These are phyloP conservation scores for Penicillium sp. DNA, from an alignment of 2,329 filamentous ascomycete species.

Conservation along the genomic window DNA sequence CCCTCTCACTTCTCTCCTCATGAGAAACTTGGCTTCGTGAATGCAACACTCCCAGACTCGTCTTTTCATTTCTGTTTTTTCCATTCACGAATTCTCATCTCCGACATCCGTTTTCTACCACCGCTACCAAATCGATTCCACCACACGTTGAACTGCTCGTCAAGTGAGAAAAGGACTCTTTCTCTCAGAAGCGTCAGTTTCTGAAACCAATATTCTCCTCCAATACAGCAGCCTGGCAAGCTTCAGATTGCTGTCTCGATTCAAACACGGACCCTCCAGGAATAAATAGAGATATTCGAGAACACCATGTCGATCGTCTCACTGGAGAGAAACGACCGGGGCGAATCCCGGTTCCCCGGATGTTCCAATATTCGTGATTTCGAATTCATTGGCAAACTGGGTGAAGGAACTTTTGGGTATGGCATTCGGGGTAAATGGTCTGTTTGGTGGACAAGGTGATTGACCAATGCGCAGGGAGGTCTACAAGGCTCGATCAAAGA, in stretches of 20 bases:
- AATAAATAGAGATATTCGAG: background rate
- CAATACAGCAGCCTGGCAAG: too few species aligned
- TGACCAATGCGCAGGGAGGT: slow-evolving; percentile 60
- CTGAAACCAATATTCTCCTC: too few species aligned
- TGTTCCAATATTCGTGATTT: slow-evolving; percentile 57
- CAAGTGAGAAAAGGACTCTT: too few species aligned
- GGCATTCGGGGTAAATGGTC: slow-evolving; percentile 21
- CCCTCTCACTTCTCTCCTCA: background rate
- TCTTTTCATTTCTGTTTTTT: background rate
- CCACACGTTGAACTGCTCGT: too few species aligned
- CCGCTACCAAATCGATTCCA: too few species aligned
- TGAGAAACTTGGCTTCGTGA: background rate
- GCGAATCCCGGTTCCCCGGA: slow-evolving; percentile 63
- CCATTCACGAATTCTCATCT: too few species aligned
- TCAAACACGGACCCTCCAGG: background rate
- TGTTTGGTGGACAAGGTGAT: background rate
- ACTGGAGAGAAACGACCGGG: slow-evolving; percentile 44
- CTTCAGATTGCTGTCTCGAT: too few species aligned
- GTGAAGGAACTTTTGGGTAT: slow-evolving; percentile 91
- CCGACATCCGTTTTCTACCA: too few species aligned
- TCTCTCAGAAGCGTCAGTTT: too few species aligned
- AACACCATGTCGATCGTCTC: slow-evolving; percentile 33
- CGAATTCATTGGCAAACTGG: slow-evolving; percentile 53
- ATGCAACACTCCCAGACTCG: background rate
- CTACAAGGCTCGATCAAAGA: slow-evolving; percentile 75